Conservation (phyloP, 192 early-diverging fungal species). For the Chytriomyces sp. region DNA sequence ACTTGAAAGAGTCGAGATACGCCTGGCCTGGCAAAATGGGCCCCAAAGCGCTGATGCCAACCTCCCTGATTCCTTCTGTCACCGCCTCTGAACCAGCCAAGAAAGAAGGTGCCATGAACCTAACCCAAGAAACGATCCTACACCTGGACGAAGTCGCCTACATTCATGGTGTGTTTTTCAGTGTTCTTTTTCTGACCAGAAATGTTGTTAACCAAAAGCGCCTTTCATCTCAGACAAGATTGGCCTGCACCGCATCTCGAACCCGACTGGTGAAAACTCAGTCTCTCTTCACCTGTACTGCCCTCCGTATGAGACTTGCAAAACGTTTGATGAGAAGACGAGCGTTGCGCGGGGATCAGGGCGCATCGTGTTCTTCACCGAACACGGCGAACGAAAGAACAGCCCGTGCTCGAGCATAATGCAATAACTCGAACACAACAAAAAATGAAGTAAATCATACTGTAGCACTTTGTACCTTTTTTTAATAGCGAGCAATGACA, state of each 20-base stretch:
- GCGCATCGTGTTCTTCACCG: constrained; percentile 68
- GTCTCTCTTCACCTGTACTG: constrained; percentile 92
- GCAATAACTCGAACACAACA: background rate
- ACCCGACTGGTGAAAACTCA: constrained; percentile 65
- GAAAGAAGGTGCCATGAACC: constrained; percentile 24
- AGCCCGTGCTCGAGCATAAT: background rate
- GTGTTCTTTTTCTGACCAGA: background rate
- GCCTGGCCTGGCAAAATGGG: constrained; percentile 67
- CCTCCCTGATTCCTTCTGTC: constrained; percentile 27
- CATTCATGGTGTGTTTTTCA: constrained; percentile 68
- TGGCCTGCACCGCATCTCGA: constrained; percentile 82
- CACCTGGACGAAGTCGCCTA: constrained; percentile 76
- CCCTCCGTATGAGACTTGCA: constrained; percentile 83
- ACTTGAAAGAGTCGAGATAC: constrained; percentile 77
- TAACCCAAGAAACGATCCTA: constrained; percentile 48
- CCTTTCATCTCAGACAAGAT: constrained; percentile 60
- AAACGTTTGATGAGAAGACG: constrained; percentile 80
- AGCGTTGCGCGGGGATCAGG: constrained; percentile 66
- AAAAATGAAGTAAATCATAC: too few species aligned
- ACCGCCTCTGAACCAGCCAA: background rate
- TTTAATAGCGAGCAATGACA: too few species aligned
- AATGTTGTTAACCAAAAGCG: background rate
- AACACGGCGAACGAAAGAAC: constrained; percentile 41
- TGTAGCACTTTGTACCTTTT: too few species aligned
- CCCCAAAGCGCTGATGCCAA: constrained; percentile 27